Percentiles rank a stretch among this genome's conserved stretches.
Evolutionary conservation across 495 filamentous ascomycete species (phyloP).

Genomic region (Melanomma pulvis-pyrius): DNA sequence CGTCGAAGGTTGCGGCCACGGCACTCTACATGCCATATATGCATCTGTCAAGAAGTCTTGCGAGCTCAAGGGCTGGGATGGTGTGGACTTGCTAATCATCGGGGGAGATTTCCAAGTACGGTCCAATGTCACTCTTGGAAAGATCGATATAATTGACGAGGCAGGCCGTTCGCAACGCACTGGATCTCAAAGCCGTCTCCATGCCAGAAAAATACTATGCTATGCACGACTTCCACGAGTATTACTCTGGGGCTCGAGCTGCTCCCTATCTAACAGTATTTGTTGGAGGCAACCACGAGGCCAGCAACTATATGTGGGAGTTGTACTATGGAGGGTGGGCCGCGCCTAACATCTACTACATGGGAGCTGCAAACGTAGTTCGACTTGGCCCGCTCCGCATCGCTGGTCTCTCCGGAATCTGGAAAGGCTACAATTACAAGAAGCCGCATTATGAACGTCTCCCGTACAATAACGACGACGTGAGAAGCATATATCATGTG

Average conservation of each 20-base stretch:
- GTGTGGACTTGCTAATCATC: constrained; percentile 82
- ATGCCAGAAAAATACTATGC: constrained; percentile 80
- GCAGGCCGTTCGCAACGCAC: constrained; percentile 80
- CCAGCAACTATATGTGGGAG: constrained; percentile 81
- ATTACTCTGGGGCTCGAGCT: constrained; percentile 75
- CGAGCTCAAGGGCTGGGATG: constrained; percentile 68
- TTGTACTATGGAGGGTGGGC: constrained; percentile 97
- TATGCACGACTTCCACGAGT: constrained; percentile 88
- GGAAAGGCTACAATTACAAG: constrained; percentile 81
- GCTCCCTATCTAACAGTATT: constrained; percentile 92
- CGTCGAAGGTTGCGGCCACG: constrained; percentile 89
- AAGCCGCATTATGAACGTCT: constrained; percentile 83
- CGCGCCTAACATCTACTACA: constrained; percentile 93
- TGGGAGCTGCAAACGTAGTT: constrained; percentile 87
- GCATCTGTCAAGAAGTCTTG: constrained; percentile 66
- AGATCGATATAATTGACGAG: constrained; percentile 33
- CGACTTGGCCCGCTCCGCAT: constrained; percentile 82
- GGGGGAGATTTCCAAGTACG: constrained; percentile 85
- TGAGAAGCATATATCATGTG: constrained; percentile 81
- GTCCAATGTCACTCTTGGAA: not conserved
- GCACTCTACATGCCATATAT: constrained; percentile 88
- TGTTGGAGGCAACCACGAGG: constrained; percentile 93
- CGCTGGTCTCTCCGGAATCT: constrained; percentile 89
- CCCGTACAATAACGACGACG: constrained; percentile 73
- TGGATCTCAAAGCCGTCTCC: constrained; percentile 83